Conservation (phyloP, 805 yeast genomes). For the Myxozyma vanderwaltii region DNA sequence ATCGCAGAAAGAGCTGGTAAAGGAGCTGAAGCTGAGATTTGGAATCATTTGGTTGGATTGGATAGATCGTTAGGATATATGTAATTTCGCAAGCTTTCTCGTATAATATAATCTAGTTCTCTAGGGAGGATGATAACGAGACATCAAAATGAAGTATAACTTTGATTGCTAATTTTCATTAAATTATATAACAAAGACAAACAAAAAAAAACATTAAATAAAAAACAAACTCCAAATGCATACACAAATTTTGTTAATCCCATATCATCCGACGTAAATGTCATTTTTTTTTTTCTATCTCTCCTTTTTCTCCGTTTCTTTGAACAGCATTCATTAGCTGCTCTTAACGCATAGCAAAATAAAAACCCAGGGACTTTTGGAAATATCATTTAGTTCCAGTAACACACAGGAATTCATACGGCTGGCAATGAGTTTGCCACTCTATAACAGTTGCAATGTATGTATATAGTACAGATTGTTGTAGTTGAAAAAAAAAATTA, state of each 20-base stretch:
- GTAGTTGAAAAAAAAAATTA: neutral
- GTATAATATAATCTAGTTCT: too few species aligned
- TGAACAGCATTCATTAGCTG: neutral
- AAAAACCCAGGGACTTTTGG: neutral
- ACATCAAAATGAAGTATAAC: neutral
- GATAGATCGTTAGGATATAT: constrained; percentile 30
- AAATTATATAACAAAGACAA: neutral
- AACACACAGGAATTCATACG: neutral
- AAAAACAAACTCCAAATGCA: constrained; percentile 22
- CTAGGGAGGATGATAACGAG: neutral
- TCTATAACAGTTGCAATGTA: neutral
- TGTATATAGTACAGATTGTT: neutral
- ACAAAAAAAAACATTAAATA: neutral
- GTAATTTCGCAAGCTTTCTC: too few species aligned
- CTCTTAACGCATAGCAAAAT: neutral
- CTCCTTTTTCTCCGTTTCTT: neutral
- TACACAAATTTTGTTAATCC: constrained; percentile 4
- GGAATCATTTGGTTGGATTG: constrained; percentile 31
- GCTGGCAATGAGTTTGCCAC: too few species aligned
- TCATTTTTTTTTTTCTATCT: neutral
- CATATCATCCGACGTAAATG: neutral
- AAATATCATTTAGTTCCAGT: neutral
- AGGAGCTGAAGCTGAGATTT: constrained; percentile 22
- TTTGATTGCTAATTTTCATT: neutral
- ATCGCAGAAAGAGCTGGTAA: constrained; percentile 30